Evolutionary conservation across 2,329 filamentous ascomycete genomes (phyloP), one percentile per base, ranked within the genome.

Genomic region (Trichoderma sp.): DNA sequence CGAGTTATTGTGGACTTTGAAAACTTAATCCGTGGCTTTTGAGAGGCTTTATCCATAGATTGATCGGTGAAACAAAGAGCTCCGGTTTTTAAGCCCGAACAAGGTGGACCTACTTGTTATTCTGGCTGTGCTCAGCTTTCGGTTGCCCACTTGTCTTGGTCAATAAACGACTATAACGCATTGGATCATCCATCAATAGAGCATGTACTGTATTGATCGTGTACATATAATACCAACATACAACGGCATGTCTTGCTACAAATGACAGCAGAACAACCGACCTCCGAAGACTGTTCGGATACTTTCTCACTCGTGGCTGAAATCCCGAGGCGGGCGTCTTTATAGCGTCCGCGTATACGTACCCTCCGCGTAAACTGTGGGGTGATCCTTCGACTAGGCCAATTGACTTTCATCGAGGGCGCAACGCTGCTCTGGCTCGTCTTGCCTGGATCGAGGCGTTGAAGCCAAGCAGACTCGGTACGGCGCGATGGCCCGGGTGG

Each of bases 341-440:
- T 34, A 13, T 56, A 66, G 37, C 16, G 63, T 56, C 52, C 52
- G 63, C 34, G 63, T 58, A 58, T 49, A 18, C 54, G 49, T 49
- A 18, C 54, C 18, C 28, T 56, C 52, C 52, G 63, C 34, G 63
- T 58, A 58, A 34, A 34, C 14, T 34, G 49, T 43, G 60, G 49
- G 24, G 30, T 64, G n/a, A 13, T 21, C 46, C 21, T 6, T n/a
- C 46, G 28, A 5, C 32, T 34, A 34, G 18, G 58, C 58, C 24
- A 28, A 21, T 46, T 46, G 58, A 34, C 30, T 34, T 34, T 34
- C 13, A 30, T 5, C 26, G 30, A 60, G 39, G 59, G 59, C 26
- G 59, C 46, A 52, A 46, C 43, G 30, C n/a, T 32, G 28, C 30
- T 37, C 46, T 14, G n/a, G 6, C 28, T 61, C 34, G 14, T 37